Evolutionary conservation across 805 yeast species (phyloP).

Genomic region (Lipomyces sp.): DNA sequence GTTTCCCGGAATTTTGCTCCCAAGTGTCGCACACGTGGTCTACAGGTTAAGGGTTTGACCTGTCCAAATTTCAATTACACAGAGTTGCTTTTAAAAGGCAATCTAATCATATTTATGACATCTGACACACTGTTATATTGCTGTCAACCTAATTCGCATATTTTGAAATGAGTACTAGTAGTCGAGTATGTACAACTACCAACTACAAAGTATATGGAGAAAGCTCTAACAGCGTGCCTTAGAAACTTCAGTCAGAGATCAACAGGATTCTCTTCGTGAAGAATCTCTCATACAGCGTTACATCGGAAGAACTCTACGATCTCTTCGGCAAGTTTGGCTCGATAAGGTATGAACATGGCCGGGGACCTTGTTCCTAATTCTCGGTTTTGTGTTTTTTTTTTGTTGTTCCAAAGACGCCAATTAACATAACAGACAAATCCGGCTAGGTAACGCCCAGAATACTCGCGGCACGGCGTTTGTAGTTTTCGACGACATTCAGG

Average conservation of each 20-base stretch:
- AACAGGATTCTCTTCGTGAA: slow-evolving; percentile 55
- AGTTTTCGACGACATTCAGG: slow-evolving; percentile 54
- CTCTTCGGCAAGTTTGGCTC: slow-evolving; percentile 62
- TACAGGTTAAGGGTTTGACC: neutral
- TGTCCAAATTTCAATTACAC: neutral
- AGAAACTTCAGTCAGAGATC: slow-evolving; percentile 35
- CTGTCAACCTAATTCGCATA: neutral
- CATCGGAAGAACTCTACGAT: slow-evolving; percentile 54
- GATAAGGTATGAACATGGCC: slow-evolving; percentile 44
- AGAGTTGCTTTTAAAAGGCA: neutral
- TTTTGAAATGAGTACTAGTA: neutral
- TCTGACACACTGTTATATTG: neutral
- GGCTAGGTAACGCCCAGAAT: slow-evolving; percentile 50
- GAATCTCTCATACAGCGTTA: slow-evolving; percentile 60
- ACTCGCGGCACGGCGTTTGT: slow-evolving; percentile 61
- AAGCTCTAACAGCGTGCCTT: neutral
- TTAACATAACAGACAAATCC: slow-evolving; percentile 50
- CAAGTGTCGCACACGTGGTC: neutral
- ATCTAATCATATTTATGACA: neutral
- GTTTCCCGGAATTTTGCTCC: neutral
- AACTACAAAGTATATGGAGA: neutral
- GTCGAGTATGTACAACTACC: neutral
- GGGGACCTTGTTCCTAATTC: no score
- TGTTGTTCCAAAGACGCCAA: neutral
- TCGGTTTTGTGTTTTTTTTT: no score